Percentiles rank a stretch among this genome's conserved stretches.
Evolutionary conservation across 2,329 filamentous ascomycete species (phyloP).

Genomic region (Akanthomyces dipterigenus): DNA sequence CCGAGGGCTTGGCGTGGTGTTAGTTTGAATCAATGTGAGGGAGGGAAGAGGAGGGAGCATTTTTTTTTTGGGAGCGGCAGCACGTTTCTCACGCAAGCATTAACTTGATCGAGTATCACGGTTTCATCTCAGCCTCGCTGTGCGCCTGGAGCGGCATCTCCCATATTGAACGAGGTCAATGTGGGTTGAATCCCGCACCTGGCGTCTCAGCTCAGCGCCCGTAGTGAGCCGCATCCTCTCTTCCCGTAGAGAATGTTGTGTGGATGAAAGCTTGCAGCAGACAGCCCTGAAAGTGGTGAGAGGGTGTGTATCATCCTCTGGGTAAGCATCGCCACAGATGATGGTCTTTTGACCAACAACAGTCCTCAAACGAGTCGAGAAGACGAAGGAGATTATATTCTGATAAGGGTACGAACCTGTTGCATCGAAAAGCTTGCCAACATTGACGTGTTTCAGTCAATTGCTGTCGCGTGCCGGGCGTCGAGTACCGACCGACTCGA

Average conservation of each 20-base stretch:
- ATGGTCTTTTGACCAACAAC: not conserved
- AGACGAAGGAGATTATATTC: constrained; percentile 29
- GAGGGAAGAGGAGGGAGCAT: constrained; percentile 16
- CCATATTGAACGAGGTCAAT: constrained; percentile 16
- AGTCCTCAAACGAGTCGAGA: constrained; percentile 20
- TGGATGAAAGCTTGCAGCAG: not conserved
- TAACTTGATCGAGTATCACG: constrained; percentile 98
- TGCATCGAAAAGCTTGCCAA: not conserved
- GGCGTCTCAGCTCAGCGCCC: constrained; percentile 63
- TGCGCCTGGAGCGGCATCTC: constrained; percentile 33
- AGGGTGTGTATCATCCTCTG: not conserved
- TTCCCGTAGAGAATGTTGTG: constrained; percentile 17
- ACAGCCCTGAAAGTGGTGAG: not conserved
- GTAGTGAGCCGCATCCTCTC: constrained; percentile 67
- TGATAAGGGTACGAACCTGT: constrained; percentile 36
- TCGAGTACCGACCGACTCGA: not conserved
- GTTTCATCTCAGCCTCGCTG: constrained; percentile 86
- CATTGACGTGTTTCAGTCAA: not conserved
- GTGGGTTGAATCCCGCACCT: constrained; percentile 45
- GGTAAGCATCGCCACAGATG: constrained; percentile 15
- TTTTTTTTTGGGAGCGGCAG: constrained; percentile 63
- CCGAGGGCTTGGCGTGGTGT: constrained; percentile 61
- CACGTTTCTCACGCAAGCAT: constrained; percentile 98
- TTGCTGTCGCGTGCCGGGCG: not conserved
- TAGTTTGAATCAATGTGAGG: constrained; percentile 27